Conservation (phyloP, 352 stramenopile genomes). For the Phytophthora citricola region DNA sequence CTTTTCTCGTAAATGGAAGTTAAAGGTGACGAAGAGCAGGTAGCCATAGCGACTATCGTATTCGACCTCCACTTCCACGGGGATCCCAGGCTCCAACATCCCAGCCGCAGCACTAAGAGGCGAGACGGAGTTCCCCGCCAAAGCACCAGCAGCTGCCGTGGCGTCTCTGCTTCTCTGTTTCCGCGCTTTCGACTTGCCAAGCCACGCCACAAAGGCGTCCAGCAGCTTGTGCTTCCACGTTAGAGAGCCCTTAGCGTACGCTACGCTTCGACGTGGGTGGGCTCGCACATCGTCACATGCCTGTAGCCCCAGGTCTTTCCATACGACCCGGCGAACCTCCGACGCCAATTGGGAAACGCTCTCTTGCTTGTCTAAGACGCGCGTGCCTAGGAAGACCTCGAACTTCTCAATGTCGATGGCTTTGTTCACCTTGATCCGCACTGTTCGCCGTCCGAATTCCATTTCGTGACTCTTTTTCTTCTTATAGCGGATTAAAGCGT, state of each 20-base stretch:
- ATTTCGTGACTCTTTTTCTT: constrained; percentile 56
- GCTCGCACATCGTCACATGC: constrained; percentile 28
- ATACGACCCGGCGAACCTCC: constrained; percentile 60
- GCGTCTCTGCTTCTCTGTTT: constrained; percentile 4
- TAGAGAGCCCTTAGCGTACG: constrained; percentile 12
- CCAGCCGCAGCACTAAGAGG: constrained; percentile 18
- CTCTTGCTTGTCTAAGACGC: constrained; percentile 56
- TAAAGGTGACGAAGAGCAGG: constrained; percentile 60
- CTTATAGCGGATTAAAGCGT: constrained; percentile 68
- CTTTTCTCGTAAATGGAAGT: constrained; percentile 46
- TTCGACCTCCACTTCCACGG: constrained; percentile 82
- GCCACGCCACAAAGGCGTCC: constrained; percentile 17
- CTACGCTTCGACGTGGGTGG: constrained; percentile 27
- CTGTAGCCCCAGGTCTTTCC: constrained; percentile 47
- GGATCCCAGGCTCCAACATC: constrained; percentile 37
- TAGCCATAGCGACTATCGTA: constrained; percentile 66
- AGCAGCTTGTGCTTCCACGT: constrained; percentile 42
- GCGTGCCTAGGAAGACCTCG: constrained; percentile 47
- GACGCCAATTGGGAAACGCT: constrained; percentile 58
- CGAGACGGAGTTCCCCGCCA: constrained; percentile 33
- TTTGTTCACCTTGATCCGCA: constrained; percentile 82
- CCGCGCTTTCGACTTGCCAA: constrained; percentile 22
- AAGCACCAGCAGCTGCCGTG: neutral
- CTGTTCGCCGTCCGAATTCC: constrained; percentile 83
- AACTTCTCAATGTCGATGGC: constrained; percentile 52